These are phyloP conservation scores for Blumeria graminis DNA, from an alignment of 2,329 filamentous ascomycete species.

Conservation along the genomic window DNA sequence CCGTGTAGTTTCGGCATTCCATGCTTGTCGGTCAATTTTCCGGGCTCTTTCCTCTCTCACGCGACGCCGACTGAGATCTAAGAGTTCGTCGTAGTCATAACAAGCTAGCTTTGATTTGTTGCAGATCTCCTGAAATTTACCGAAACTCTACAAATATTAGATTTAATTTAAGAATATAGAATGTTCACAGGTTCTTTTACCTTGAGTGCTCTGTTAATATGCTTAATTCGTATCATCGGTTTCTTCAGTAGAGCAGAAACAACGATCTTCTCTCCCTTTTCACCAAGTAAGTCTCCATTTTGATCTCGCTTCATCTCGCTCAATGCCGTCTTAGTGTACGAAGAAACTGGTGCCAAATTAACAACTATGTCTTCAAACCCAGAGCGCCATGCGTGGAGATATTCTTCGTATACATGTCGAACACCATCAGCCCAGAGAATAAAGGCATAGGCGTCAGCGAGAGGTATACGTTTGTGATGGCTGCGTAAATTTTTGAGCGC, in stretches of 20 bases:
- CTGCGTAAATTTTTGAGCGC: slow-evolving; percentile 63
- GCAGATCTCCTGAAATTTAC: slow-evolving; percentile 5
- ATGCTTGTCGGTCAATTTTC: slow-evolving; percentile 67
- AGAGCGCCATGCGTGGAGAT: slow-evolving; percentile 69
- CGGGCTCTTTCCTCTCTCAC: slow-evolving; percentile 49
- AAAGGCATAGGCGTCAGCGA: slow-evolving; percentile 45
- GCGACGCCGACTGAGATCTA: slow-evolving; percentile 51
- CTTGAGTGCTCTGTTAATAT: slow-evolving; percentile 63
- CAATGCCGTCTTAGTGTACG: slow-evolving; percentile 27
- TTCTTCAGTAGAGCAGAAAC: slow-evolving; percentile 82
- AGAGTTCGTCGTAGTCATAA: slow-evolving; percentile 36
- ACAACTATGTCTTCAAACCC: slow-evolving; percentile 90
- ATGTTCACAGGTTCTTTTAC: slow-evolving; percentile 17
- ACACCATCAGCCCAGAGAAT: slow-evolving; percentile 62
- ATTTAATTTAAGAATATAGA: neutral
- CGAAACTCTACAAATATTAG: neutral
- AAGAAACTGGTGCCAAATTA: slow-evolving; percentile 51
- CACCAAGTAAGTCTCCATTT: slow-evolving; percentile 33
- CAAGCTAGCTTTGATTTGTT: slow-evolving; percentile 12
- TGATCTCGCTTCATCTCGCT: slow-evolving; percentile 35
- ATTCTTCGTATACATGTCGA: slow-evolving; percentile 59
- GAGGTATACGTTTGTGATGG: slow-evolving; percentile 57
- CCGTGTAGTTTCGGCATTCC: slow-evolving; percentile 56
- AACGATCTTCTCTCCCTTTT: slow-evolving; percentile 68
- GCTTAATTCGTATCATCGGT: slow-evolving; percentile 68